A percentile compares a stretch with the other conserved stretches of the same genome.
phyloP scores from a whole-genome alignment of 2,329 filamentous ascomycete genomes.

The Bipolaris sorokiniana region DNA sequence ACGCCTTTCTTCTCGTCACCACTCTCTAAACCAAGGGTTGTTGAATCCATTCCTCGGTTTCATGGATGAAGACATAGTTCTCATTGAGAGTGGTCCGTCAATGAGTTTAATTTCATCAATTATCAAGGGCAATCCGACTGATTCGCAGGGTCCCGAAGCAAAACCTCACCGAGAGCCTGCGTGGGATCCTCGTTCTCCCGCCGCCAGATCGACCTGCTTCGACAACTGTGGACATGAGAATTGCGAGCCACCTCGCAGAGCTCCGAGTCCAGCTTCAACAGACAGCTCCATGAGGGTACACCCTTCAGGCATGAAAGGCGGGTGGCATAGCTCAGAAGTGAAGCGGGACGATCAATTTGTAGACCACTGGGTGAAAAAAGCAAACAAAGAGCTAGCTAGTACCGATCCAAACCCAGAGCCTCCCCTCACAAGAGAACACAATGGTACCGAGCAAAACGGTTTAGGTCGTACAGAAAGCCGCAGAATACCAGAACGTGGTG shows the following conservation, averaged over 20 bases:
- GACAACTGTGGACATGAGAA: background rate
- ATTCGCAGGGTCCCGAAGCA: background rate
- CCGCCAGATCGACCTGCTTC: background rate
- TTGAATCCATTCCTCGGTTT: no score
- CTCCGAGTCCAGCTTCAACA: background rate
- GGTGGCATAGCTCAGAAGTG: background rate
- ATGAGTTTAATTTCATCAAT: background rate
- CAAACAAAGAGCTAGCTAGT: background rate
- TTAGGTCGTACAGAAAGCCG: background rate
- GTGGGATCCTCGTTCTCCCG: background rate
- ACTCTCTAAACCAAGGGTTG: no score
- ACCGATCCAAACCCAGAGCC: background rate
- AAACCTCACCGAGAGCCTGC: background rate
- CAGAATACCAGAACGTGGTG: background rate
- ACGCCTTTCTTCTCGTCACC: background rate
- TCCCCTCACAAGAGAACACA: background rate
- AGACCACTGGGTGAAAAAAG: background rate
- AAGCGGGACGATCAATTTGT: background rate
- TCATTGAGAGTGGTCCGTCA: background rate
- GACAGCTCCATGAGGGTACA: no score
- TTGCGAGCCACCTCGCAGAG: background rate
- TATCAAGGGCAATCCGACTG: background rate
- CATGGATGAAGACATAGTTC: conserved; percentile 5
- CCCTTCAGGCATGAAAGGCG: background rate
- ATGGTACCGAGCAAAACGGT: background rate